Percentiles rank a stretch among this genome's conserved stretches.
phyloP scores from a whole-genome alignment of 2,329 filamentous ascomycete species.

The Aspergillus nomiae region DNA sequence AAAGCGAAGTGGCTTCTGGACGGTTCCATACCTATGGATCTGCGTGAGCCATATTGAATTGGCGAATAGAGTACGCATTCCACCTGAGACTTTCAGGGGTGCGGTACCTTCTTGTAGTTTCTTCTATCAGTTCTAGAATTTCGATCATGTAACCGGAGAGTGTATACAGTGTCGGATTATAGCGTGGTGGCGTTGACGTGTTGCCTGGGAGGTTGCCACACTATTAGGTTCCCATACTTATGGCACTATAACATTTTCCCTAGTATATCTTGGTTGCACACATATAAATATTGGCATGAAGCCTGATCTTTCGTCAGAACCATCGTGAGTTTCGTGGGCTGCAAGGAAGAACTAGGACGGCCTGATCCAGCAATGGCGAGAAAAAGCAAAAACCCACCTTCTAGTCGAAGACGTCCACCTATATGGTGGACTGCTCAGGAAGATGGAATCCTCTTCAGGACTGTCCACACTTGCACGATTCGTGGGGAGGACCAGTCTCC shows the following conservation, averaged over 20 bases:
- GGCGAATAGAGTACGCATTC: background rate
- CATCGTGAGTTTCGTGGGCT: background rate
- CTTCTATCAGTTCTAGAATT: background rate
- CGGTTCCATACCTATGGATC: background rate
- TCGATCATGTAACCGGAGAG: background rate
- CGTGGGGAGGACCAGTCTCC: background rate
- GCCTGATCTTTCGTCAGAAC: background rate
- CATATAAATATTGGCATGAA: background rate
- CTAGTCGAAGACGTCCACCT: background rate
- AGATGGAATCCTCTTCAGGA: background rate
- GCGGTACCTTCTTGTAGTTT: background rate
- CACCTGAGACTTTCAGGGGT: background rate
- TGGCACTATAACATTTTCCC: background rate
- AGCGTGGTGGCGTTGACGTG: background rate
- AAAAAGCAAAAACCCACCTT: background rate
- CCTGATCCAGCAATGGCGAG: background rate
- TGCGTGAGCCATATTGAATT: background rate
- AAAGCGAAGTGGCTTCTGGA: background rate
- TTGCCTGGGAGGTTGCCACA: background rate
- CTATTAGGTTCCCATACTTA: background rate
- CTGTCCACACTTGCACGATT: background rate
- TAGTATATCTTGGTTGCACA: background rate
- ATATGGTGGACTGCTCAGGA: background rate
- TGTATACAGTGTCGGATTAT: background rate
- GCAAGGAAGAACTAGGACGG: background rate